These are phyloP conservation scores for Lasiosphaeria miniovina DNA, from an alignment of 495 filamentous ascomycete genomes.

Conservation along the genomic window DNA sequence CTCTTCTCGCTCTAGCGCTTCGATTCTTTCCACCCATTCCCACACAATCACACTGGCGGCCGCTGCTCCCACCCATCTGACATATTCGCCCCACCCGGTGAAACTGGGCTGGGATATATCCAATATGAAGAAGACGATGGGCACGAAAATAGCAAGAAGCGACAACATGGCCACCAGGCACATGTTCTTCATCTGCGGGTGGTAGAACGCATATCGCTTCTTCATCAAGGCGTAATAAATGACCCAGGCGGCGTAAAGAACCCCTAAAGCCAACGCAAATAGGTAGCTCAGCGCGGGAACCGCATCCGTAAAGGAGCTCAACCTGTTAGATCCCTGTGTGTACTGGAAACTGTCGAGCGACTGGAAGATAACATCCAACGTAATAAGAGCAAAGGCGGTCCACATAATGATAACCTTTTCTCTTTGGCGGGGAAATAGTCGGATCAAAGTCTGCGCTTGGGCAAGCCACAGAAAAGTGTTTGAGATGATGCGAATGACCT, in stretches of 20 bases:
- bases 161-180: conserved; percentile 79
- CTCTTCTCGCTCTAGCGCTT: conserved; percentile 91
- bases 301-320: conserved; percentile 76
- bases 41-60: conserved; percentile 96
- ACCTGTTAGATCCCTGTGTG: conserved; percentile 54
- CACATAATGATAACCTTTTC: conserved; percentile 99
- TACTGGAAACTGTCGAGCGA: conserved; percentile 82
- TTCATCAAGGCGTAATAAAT: conserved; percentile 93
- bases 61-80: conserved; percentile 94
- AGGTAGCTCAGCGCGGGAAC: conserved; percentile 92
- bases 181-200: conserved; percentile 89
- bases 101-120: conserved; percentile 86
- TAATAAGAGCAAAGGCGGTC: conserved; percentile 90
- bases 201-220: conserved; percentile 89
- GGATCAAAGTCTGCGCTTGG: conserved; percentile 93
- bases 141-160: conserved; percentile 75
- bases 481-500: conserved; percentile 84
- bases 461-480: conserved; percentile 96
- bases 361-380: conserved; percentile 83
- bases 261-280: conserved; percentile 82
- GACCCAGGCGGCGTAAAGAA: conserved; percentile 93
- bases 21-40: conserved; percentile 99
- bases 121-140: conserved; percentile 92
- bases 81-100: conserved; percentile 95
- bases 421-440: conserved; percentile 91